Evolutionary conservation across 768 basidiomycete species (phyloP), one percentile per base, ranked within the genome.

Genomic region (Candolleomyces aberdarensis): DNA sequence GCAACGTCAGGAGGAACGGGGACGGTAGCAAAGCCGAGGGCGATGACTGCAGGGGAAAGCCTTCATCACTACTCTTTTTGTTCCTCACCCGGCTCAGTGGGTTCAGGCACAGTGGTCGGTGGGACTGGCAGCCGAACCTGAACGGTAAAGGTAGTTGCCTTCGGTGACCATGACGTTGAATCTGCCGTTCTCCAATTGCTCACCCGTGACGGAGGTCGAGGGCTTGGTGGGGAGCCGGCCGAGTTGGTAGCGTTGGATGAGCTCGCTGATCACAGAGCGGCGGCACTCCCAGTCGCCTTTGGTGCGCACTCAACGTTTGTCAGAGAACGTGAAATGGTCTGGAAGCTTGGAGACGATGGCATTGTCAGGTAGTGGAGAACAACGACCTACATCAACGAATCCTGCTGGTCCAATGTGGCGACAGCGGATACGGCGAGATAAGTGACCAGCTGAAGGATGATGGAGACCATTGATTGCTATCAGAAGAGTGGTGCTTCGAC

Each of bases 31-130:
- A 14, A 48, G 1, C 78, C 83, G 55, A 78, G 76, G 1, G 75
- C 82, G 58, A 86, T 84, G 68, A 85, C 69, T 40, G 81, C 75
- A 1, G 84, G 83, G 73, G 75, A 81, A 81, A 81, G 14, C 19
- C 49, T 19, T n/a, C 19, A 5, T 75, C 76, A 13, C 26, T 3
- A 26, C 26, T 26, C 26, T 26, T 26, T 26, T 26, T 26, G 26
- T 26, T 26, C 26, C 3, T 3, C 26, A 2, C 26, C 26, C 26
- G 26, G 3, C 26, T 26, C 26, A 26, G 26, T 26, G 26, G 26
- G 26, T 26, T 26, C 26, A 26, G 26, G 26, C 26, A 26, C 26
- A 26, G 26, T 3, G 26, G 26, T 26, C 26, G 26, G 26, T 3
- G 26, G 26, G 26, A 79, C 71, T 0, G 82, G 81, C 55, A 69